A percentile compares a stretch with the other conserved stretches of the same genome.
Conservation (phyloP, 257 asterid species). For the Solanum arcanum region DNA sequence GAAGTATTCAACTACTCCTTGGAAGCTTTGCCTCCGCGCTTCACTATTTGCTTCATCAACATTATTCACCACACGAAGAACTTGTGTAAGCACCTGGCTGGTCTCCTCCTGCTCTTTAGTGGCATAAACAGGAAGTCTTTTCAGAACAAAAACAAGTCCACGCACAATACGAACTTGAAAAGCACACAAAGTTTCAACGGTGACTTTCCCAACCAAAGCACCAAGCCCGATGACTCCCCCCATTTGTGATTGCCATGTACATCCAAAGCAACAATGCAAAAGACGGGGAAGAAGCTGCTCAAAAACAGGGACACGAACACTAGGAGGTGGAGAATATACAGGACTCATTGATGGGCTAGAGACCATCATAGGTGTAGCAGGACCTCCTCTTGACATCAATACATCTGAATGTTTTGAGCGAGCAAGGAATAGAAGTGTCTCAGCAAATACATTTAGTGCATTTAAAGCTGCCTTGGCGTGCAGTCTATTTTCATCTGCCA, state of each 20-base stretch:
- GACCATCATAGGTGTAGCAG: constrained; percentile 92
- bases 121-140: constrained; percentile 88
- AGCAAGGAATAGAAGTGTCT: constrained; percentile 85
- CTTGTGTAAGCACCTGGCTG: constrained; percentile 93
- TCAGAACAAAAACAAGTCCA: constrained; percentile 87
- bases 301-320: constrained; percentile 86
- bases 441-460: constrained; percentile 72
- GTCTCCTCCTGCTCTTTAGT: constrained; percentile 96
- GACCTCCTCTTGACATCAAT: constrained; percentile 78
- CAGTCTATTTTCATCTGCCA: constrained; percentile 81
- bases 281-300: constrained; percentile 97
- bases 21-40: constrained; percentile 91
- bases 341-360: constrained; percentile 99
- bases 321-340: constrained; percentile 95
- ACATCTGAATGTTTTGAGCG: constrained; percentile 75
- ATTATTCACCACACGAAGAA: constrained; percentile 93
- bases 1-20: constrained; percentile 86
- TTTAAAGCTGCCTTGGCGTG: constrained; percentile 87
- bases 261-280: constrained; percentile 87
- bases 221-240: constrained; percentile 99
- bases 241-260: constrained; percentile 96
- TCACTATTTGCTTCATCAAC: constrained; percentile 96
- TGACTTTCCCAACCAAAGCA: constrained; percentile 92
- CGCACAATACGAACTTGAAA: constrained; percentile 88
- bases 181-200: constrained; percentile 73